Percentiles rank a stretch among this genome's conserved stretches.
Evolutionary conservation across 2,329 filamentous ascomycete species (phyloP).

Genomic region (Lachnellula willkommii): DNA sequence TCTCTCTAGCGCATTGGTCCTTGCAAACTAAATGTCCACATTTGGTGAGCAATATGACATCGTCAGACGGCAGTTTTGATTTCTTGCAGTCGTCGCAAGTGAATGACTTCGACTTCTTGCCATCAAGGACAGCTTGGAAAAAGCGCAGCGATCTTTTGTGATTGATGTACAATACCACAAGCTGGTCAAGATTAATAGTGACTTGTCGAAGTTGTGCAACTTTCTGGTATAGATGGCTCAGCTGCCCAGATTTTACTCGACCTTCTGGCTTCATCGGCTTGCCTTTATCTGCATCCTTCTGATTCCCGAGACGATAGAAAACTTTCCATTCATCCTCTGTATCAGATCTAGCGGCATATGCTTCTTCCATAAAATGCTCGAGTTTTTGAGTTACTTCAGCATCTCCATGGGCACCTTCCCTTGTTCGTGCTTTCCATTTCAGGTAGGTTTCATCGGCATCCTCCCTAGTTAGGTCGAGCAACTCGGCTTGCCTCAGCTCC

Average conservation of each 20-base stretch:
- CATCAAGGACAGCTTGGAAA: neutral
- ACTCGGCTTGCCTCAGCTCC: neutral
- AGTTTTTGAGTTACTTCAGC: conserved; percentile 1
- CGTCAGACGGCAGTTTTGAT: neutral
- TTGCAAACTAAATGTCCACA: conserved; percentile 48
- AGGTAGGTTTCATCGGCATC: conserved; percentile 6
- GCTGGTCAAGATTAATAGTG: neutral
- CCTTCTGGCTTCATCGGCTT: neutral
- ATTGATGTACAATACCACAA: neutral
- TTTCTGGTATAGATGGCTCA: neutral
- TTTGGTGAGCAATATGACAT: conserved; percentile 38
- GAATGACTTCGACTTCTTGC: neutral
- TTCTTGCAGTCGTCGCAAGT: neutral
- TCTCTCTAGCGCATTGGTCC: conserved; percentile 8
- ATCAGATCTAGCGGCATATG: conserved; percentile 13
- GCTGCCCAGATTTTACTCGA: neutral
- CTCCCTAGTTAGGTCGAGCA: neutral
- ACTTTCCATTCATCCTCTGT: conserved; percentile 28
- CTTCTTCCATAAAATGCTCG: conserved; percentile 2
- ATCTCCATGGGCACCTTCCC: conserved; percentile 4
- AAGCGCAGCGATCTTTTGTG: neutral
- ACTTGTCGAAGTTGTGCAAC: neutral
- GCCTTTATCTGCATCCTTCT: neutral
- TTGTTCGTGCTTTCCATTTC: neutral
- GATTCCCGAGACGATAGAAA: conserved; percentile 21